Evolutionary conservation across 2,329 filamentous ascomycete genomes (phyloP), one percentile per base, ranked within the genome.

Genomic region (Fusarium domesticum): DNA sequence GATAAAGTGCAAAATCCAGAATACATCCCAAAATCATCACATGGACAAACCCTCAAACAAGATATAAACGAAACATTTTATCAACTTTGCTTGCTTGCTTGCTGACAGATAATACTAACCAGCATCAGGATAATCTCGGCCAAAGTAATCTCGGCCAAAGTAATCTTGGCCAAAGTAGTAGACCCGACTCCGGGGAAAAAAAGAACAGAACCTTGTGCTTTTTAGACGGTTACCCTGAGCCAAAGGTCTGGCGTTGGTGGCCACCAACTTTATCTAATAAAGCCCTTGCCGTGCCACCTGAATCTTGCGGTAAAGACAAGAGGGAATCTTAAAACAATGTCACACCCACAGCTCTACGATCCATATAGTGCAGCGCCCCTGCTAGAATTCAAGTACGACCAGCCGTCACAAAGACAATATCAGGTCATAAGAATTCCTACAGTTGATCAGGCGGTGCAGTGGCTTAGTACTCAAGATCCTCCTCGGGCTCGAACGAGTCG

Each of bases 381-480:
- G 37, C 38, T 45, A 42, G 39, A 51, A 47, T 48, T 37, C 43
- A 37, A 43, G 36, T n/a, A 37, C 44, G 38, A 34, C 23, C 23
- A 45, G 46, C 44, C 19, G 39, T 47, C 49, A 51, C 43, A 47
- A 38, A 43, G 47, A 54, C 44, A 47, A 39, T 38, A 19, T 39
- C 43, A 59, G 56, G 43, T 50, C 48, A 48, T 49, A 54, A 48
- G 46, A 50, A 42, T 45, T 48, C 42, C 48, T 45, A 45, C 46
- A 49, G 43, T 25, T 33, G 25, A 37, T 50, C 52, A 30, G 37
- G 35, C 23, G 35, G 32, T 39, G 36, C 37, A 28, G 37, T 25
- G 25, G 46, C 51, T 64, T 92, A 96, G 79, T 96, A 96, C 80
- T 96, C 91, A 42, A 66, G 75, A 57, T 72, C 77, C 63, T 84